Conservation (phyloP, 306 rosid genomes). For the Quercus parvula region DNA sequence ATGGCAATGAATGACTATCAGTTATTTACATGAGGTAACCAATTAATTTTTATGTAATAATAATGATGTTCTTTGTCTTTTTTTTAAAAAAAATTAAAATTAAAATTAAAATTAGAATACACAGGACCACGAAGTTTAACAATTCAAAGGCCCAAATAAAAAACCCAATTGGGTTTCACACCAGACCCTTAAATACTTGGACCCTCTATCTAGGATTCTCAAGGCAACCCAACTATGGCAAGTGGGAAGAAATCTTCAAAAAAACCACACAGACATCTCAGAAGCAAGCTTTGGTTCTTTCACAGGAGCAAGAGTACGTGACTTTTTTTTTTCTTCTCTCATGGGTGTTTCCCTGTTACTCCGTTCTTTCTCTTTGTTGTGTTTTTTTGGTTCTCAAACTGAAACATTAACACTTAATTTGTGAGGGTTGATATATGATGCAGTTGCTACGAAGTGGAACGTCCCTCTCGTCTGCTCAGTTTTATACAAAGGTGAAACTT, state of each 20-base stretch:
- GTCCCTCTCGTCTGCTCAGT: constrained; percentile 43
- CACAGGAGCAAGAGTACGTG: too few relatives aligned
- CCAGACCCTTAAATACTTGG: not conserved
- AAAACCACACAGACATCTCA: too few relatives aligned
- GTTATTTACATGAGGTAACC: too few relatives aligned
- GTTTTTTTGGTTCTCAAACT: not conserved
- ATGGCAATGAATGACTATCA: too few relatives aligned
- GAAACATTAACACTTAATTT: not conserved
- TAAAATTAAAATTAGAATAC: too few relatives aligned
- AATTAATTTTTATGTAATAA: too few relatives aligned
- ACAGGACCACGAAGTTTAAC: not conserved
- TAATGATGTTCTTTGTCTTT: too few relatives aligned
- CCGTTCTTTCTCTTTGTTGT: not conserved
- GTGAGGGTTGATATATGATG: not conserved
- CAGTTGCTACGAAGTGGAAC: constrained; percentile 61
- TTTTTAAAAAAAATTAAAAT: too few relatives aligned
- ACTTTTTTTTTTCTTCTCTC: not conserved
- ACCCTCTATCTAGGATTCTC: not conserved
- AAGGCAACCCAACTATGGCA: too few relatives aligned
- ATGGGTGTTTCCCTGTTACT: not conserved
- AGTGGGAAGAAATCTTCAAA: too few relatives aligned
- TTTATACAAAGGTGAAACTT: constrained; percentile 50
- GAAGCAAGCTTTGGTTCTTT: too few relatives aligned
- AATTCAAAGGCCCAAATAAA: not conserved
- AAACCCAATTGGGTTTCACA: not conserved